phyloP scores from a whole-genome alignment of 148 eudicot species.

The Rhododendron molle region DNA sequence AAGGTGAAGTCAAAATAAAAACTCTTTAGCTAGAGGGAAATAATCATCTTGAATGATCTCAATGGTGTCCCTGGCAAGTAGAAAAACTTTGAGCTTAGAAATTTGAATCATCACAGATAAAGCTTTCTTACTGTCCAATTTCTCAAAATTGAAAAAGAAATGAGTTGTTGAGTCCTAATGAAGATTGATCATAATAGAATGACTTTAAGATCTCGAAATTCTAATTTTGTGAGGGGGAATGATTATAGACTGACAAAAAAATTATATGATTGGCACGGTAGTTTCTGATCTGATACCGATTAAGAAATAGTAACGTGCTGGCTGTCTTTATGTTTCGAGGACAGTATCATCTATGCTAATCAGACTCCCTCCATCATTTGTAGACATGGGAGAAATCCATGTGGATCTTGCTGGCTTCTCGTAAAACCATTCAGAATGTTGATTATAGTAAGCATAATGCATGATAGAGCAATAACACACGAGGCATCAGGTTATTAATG shows the following conservation, averaged over 20 bases:
- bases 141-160: not conserved
- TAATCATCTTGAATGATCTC: not conserved
- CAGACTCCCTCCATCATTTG: not conserved
- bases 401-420: not conserved
- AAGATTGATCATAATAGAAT: not conserved
- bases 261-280: not conserved
- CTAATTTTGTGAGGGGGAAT: not conserved
- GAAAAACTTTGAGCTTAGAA: not conserved
- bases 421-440: not conserved
- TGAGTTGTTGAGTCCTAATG: not conserved
- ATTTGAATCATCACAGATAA: not conserved
- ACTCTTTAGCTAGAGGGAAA: not conserved
- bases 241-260: not conserved
- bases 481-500: not conserved
- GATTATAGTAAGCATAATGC: not conserved
- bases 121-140: not conserved
- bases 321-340: not conserved
- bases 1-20: not conserved
- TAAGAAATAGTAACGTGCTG: not conserved
- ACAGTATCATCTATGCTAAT: not conserved
- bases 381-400: not conserved
- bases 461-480: not conserved
- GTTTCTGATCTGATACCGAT: not conserved
- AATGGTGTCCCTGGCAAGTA: not conserved
- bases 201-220: not conserved